phyloP scores from a whole-genome alignment of 2,329 filamentous ascomycete genomes.

The Alternaria arbusti region DNA sequence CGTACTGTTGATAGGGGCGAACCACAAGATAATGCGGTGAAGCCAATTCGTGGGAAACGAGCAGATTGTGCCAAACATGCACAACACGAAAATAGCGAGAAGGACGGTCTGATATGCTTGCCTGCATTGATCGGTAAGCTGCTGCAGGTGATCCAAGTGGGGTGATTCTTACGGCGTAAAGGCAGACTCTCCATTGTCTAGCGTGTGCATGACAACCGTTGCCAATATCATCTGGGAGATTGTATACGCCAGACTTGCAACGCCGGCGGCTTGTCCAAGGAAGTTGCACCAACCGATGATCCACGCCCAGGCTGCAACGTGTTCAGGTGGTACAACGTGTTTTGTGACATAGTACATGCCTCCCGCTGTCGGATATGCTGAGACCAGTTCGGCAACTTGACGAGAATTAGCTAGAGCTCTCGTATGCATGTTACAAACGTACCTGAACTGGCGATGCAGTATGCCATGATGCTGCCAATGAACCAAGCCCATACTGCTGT shows the following conservation, averaged over 20 bases:
- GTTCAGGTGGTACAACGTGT: constrained; percentile 65
- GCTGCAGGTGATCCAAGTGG: not conserved
- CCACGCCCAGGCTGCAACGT: constrained; percentile 69
- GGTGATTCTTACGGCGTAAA: constrained; percentile 62
- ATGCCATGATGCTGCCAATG: constrained; percentile 68
- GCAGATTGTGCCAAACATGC: constrained; percentile 65
- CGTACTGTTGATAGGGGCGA: constrained; percentile 69
- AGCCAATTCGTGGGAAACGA: constrained; percentile 66
- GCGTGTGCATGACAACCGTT: constrained; percentile 66
- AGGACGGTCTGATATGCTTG: constrained; percentile 65
- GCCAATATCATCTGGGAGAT: constrained; percentile 70
- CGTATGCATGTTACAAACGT: constrained; percentile 1
- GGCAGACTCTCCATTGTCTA: constrained; percentile 58
- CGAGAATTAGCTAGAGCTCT: not conserved
- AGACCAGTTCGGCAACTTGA: constrained; percentile 68
- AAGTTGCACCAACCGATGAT: constrained; percentile 73
- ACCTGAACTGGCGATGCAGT: constrained; percentile 68
- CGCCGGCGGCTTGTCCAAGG: constrained; percentile 67
- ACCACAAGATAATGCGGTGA: constrained; percentile 67
- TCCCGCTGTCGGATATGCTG: constrained; percentile 70
- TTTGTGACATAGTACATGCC: constrained; percentile 74
- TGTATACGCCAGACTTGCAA: constrained; percentile 67
- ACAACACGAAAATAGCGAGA: constrained; percentile 62
- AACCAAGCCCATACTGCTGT: constrained; percentile 72
- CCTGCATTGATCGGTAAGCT: constrained; percentile 44